Conservation (phyloP, 805 yeast species). For the Ogataea corticis region DNA sequence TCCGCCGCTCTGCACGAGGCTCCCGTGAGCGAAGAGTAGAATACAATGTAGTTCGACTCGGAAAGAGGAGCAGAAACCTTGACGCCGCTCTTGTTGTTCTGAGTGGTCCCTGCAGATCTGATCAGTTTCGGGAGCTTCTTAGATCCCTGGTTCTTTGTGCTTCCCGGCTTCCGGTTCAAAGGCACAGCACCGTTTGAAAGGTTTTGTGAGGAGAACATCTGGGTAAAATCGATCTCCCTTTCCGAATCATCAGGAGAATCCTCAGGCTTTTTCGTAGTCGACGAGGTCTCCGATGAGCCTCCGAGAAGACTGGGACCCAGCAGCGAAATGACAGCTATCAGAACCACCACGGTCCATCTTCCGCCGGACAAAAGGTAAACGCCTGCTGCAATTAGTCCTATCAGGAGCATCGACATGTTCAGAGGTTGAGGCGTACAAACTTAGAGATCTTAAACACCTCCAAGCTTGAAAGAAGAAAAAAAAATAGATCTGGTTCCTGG, state of each 20-base stretch:
- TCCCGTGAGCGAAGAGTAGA: slow-evolving; percentile 87
- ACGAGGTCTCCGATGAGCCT: not conserved
- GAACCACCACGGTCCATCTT: slow-evolving; percentile 38
- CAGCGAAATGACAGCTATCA: slow-evolving; percentile 20
- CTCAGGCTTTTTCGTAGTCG: not conserved
- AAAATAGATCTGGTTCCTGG: too few species aligned
- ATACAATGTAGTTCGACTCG: slow-evolving; percentile 63
- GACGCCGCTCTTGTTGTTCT: slow-evolving; percentile 23
- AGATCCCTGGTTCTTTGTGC: slow-evolving; percentile 17
- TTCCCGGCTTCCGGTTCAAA: slow-evolving; percentile 1
- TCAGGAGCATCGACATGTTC: not conserved
- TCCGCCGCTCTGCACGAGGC: slow-evolving; percentile 72
- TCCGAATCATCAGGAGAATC: slow-evolving; percentile 3
- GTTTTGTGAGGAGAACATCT: slow-evolving; percentile 3
- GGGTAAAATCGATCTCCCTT: slow-evolving; percentile 14
- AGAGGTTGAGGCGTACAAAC: not conserved
- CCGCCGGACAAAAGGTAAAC: slow-evolving; percentile 43
- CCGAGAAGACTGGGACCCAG: slow-evolving; percentile 8
- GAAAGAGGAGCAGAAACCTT: slow-evolving; percentile 8
- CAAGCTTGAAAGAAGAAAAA: too few species aligned
- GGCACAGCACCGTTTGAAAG: slow-evolving; percentile 8
- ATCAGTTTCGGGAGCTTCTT: slow-evolving; percentile 43
- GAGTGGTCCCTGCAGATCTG: slow-evolving; percentile 12
- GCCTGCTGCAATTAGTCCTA: slow-evolving; percentile 11
- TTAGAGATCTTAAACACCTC: not conserved